A percentile compares a stretch with the other conserved stretches of the same genome.
Conservation (phyloP, 371 early-diverging fungal genomes). For the Funneliformis caledonium region DNA sequence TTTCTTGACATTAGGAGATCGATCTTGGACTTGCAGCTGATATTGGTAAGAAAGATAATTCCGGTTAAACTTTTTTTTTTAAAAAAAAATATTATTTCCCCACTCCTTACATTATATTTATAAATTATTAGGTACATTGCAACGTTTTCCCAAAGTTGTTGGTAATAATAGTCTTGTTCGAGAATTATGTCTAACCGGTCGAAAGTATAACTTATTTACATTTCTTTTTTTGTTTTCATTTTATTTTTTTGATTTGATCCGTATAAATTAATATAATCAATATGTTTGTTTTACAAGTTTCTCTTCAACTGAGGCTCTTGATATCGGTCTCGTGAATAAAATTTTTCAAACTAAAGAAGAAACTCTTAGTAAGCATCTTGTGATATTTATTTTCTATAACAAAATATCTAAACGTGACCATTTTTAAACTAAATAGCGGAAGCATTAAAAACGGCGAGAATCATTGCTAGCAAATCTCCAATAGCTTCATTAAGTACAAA, state of each 20-base stretch:
- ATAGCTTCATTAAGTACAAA: conserved; percentile 89
- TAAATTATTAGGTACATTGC: conserved; percentile 71
- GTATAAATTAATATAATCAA: background rate
- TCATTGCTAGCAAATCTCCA: conserved; percentile 90
- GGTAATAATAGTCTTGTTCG: conserved; percentile 91
- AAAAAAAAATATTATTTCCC: background rate
- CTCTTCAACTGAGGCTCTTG: conserved; percentile 77
- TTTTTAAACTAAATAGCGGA: conserved; percentile 46
- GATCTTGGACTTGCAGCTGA: conserved; percentile 92
- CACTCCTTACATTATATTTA: background rate
- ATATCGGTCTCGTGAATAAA: conserved; percentile 79
- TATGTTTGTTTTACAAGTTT: conserved; percentile 51
- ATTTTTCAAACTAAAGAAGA: conserved; percentile 63
- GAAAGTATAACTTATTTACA: conserved; percentile 53
- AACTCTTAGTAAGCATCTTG: conserved; percentile 51
- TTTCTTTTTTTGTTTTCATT: background rate
- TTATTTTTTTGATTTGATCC: conserved; percentile 1
- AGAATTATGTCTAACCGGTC: conserved; percentile 86
- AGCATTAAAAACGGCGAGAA: conserved; percentile 71
- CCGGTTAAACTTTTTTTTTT: background rate
- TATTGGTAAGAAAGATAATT: conserved; percentile 51
- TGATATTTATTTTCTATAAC: background rate
- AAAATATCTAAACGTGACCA: background rate
- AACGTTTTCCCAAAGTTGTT: conserved; percentile 92
- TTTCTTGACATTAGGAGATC: conserved; percentile 63